Base-by-base conservation (phyloP, 768 basidiomycete species). In the Termitomyces sp. region DNA sequence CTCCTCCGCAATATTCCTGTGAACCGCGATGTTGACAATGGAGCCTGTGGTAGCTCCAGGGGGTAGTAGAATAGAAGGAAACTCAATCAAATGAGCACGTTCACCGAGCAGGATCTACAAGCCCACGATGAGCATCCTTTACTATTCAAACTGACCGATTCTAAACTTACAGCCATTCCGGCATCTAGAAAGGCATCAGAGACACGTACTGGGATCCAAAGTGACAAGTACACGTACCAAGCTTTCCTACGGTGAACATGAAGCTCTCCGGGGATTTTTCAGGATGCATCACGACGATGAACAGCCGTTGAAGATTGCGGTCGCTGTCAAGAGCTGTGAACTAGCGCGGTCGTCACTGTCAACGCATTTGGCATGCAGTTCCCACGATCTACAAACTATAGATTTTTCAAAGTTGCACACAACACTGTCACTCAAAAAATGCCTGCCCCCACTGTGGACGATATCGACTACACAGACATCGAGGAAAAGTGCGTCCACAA, bases 11-110 rank as follows among this genome's bases (percentile, higher is more conserved):
- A 85, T 74, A 71, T 99, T 97, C 65, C 94, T 89, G 69, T 92
- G 85, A 14, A 98, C 96, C 2, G 95, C 87, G 73, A 98, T 98
- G 72, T 94, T 97, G 67, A 99, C 93, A 66, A 99, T 98, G 20
- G 94, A 97, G 5, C 97, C 97, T 0, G 96, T 86, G 9, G 90
- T 87, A 1, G 94, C 88, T 14, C 96, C 96, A 0, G 95, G 92
- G 1, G 97, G 97, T 7, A 98, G 79, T 1, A 98, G 84, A 43
- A 99, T 82, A 0, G 97, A 98, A 1, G 97, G 97, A 73, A 98
- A 99, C 74, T 99, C 96, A 68, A 99, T 96, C 40, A 98, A 82
- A 70, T 98, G 96, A 17, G 96, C 96, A 47, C 94, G 85, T 72
- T 93, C 94, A 15, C 96, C 95, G 14, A 98, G 83, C 1, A 96